Conservation (phyloP, 2,329 filamentous ascomycete species). For the Sclerotinia nivalis region DNA sequence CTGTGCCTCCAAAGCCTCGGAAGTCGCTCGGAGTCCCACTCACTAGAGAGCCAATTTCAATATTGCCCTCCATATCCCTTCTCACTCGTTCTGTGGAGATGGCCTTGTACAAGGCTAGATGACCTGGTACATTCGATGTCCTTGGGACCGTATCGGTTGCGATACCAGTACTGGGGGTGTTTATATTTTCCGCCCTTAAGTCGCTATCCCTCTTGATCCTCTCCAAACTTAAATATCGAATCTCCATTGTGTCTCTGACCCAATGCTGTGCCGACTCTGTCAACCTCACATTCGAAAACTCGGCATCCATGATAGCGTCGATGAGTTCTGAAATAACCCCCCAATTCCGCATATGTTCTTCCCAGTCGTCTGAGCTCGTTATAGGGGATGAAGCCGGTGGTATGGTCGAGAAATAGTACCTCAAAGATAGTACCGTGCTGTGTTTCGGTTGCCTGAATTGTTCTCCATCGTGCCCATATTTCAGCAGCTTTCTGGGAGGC, state of each 20-base stretch:
- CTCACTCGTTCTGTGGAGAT: not conserved
- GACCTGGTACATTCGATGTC: not conserved
- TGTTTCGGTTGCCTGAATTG: not conserved
- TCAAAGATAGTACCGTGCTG: not conserved
- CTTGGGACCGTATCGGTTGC: not conserved
- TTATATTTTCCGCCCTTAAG: not conserved
- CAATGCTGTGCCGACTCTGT: not conserved
- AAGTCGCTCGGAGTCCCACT: not conserved
- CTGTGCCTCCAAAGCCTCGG: not conserved
- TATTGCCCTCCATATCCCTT: not conserved
- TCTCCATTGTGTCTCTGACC: not conserved
- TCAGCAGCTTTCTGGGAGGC: not conserved
- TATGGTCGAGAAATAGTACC: not conserved
- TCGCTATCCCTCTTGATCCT: not conserved
- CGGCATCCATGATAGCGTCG: not conserved
- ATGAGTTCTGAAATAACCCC: not conserved
- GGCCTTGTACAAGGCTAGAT: not conserved
- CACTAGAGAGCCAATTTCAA: not conserved
- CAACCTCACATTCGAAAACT: not conserved
- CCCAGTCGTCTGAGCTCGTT: not conserved
- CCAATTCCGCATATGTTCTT: not conserved
- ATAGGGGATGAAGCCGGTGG: not conserved
- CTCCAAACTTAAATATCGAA: not conserved
- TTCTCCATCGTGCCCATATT: not conserved
- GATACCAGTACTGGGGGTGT: too few species aligned